Base-by-base conservation (phyloP, 148 eudicot species). In the Beta vulgaris region DNA sequence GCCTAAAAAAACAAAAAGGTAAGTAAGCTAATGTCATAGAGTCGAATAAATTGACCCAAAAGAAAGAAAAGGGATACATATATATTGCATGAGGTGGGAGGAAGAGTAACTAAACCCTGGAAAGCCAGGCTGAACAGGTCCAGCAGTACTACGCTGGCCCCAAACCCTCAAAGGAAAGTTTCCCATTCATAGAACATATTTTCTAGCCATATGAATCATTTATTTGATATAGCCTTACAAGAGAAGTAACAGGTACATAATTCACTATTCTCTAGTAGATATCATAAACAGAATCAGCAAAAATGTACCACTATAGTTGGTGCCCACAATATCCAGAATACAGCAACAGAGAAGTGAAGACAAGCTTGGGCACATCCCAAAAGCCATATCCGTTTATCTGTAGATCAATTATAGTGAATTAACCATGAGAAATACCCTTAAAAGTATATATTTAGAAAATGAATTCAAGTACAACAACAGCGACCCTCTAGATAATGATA, bases 251-350 rank as follows among this genome's bases (percentile, higher is more conserved):
- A 28, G 18, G 29, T 34, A 46, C 39, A 36, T 36, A 36, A 6
- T 55, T 68, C 3, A 55, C 12, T 26, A 16, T 36, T 19, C 68
- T 37, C 68, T 51, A 23, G 2, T 3, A 18, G 2, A 74, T 59
- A 5, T 31, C 7, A 46, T 6, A 68, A 29, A 61, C 14, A 62
- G 39, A 46, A 65, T 16, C 28, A 31, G 65, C 42, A 34, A 77
- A 61, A 68, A 19, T 76, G 34, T 92, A 95, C 98, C 89, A 92
- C 97, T 70, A 88, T 75, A 67, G 87, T 85, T 55, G 97, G 91
- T 43, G 97, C 96, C 97, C 96, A 95, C 40, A 92, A 81, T 76
- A 95, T 86, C 97, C 98, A 95, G 72, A 95, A 87, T 60, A 85
- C 86, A 28, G 86, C 87, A 75, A 85, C 39, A 14, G 98, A 88